Evolutionary conservation across 1,284 basidiomycete genomes (phyloP), one percentile per base, ranked within the genome.

Genomic region (Moesziomyces aphidis): DNA sequence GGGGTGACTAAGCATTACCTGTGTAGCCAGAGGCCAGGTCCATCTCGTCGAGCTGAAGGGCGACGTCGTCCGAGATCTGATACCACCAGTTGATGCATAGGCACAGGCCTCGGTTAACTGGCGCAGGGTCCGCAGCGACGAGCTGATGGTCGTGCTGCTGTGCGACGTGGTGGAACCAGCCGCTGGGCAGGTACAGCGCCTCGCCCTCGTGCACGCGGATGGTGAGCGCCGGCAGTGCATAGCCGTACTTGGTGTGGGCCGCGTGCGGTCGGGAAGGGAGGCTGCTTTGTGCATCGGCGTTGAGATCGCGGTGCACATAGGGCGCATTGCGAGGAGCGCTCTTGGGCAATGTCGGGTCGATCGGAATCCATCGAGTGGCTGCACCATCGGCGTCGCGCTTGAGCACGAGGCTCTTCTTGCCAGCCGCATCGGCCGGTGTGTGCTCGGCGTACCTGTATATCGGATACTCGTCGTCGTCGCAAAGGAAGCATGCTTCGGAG

Each of bases 81-180:
- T 81, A 82, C 80, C 80, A 81, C 79, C 76, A 80, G 45, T 82
- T 82, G n/a, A 82, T 42, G 58, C 70, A 72, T 7, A 81, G 50
- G 46, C 80, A 82, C 10, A 81, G 31, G 11, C 78, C 80, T 13
- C 68, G 50, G 15, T 67, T 55, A 22, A 44, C 24, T 3, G n/a
- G 9, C 10, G 50, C 55, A 21, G 50, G 11, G 4, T 61, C 26
- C 15, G 43, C 8, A 15, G 44, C 9, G 6, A 62, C 61, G 9
- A 60, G 26, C 47, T 70, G 67, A 24, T 50, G 52, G 34, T 82
- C 77, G 31, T 76, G 70, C 42, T 71, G 64, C 67, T 82, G 79
- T 42, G 70, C 62, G 9, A 80, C 80, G 50, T 79, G 77, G 48
- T 82, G 79, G 42, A 72, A 79, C 79, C 79, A 80, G 34, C 80